Percentiles rank a stretch among this genome's conserved stretches.
These are phyloP conservation scores for Austroboletus novae-zelandiae DNA, from an alignment of 1,284 basidiomycete genomes.

Conservation along the genomic window DNA sequence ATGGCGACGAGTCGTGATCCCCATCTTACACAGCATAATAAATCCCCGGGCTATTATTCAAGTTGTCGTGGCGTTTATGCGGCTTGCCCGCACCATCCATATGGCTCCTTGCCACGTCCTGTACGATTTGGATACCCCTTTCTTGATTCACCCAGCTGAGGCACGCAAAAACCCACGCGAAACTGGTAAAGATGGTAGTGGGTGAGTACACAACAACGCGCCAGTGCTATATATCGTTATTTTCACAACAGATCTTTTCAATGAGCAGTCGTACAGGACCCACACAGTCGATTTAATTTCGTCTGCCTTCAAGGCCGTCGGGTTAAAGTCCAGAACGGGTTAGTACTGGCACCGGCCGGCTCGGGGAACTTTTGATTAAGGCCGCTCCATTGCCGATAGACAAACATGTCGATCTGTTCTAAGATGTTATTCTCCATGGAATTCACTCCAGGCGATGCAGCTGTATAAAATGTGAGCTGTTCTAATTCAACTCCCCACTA, in stretches of 20 bases:
- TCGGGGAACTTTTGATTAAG: slow-evolving; percentile 5
- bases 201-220: neutral
- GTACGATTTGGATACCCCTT: neutral
- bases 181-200: neutral
- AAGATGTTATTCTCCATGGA: neutral
- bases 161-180: neutral
- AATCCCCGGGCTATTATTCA: neutral
- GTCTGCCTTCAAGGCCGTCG: slow-evolving; percentile 6
- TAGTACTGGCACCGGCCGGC: neutral
- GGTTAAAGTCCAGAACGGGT: slow-evolving; percentile 1
- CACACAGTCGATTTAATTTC: slow-evolving; percentile 2
- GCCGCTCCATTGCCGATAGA: slow-evolving; percentile 23
- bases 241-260: neutral
- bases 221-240: neutral
- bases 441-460: neutral
- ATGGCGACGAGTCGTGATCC: neutral
- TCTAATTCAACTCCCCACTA: neutral
- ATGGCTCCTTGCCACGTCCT: neutral
- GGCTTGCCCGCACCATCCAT: slow-evolving; percentile 3
- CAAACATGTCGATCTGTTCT: neutral
- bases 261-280: neutral
- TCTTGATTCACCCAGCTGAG: neutral
- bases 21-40: too few species aligned
- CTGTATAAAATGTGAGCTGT: slow-evolving; percentile 20
- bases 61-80: slow-evolving; percentile 22